Percentiles rank a stretch among this genome's conserved stretches.
phyloP scores from a whole-genome alignment of 2,329 filamentous ascomycete species.

The Ophiognomonia clavigignenti-juglandacearum region DNA sequence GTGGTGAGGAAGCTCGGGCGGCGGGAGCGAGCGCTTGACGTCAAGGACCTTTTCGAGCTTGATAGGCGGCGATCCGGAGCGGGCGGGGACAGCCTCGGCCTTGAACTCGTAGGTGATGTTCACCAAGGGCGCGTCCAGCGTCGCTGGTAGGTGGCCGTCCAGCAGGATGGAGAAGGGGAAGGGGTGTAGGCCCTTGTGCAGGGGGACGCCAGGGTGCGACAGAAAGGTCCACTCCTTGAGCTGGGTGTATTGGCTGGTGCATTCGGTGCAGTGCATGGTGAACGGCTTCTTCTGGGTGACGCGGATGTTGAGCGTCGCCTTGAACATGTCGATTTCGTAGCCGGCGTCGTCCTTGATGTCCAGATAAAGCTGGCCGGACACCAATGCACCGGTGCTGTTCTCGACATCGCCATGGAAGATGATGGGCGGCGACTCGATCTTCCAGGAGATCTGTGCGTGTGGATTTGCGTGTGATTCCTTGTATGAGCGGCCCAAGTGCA shows the following conservation, averaged over 20 bases:
- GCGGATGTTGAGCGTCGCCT: slow-evolving; percentile 66
- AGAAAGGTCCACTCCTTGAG: slow-evolving; percentile 78
- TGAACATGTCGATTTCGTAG: slow-evolving; percentile 66
- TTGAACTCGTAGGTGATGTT: slow-evolving; percentile 75
- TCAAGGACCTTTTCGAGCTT: slow-evolving; percentile 64
- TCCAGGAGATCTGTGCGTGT: slow-evolving; percentile 44
- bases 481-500: slow-evolving; percentile 36
- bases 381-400: slow-evolving; percentile 74
- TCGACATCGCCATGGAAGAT: slow-evolving; percentile 75
- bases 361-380: slow-evolving; percentile 78
- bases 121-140: slow-evolving; percentile 68
- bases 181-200: slow-evolving; percentile 59
- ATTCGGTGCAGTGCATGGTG: slow-evolving; percentile 71
- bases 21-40: slow-evolving; percentile 71
- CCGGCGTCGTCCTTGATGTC: slow-evolving; percentile 58
- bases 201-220: slow-evolving; percentile 41
- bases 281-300: slow-evolving; percentile 79
- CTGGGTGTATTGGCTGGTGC: slow-evolving; percentile 65
- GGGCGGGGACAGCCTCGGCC: slow-evolving; percentile 57
- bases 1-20: slow-evolving; percentile 76
- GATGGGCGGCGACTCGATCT: slow-evolving; percentile 80
- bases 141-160: slow-evolving; percentile 79
- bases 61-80: slow-evolving; percentile 41
- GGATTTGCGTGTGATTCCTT: slow-evolving; percentile 36
- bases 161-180: slow-evolving; percentile 90